Conservation (phyloP, 345 rosid species). For the Balakata baccata region DNA sequence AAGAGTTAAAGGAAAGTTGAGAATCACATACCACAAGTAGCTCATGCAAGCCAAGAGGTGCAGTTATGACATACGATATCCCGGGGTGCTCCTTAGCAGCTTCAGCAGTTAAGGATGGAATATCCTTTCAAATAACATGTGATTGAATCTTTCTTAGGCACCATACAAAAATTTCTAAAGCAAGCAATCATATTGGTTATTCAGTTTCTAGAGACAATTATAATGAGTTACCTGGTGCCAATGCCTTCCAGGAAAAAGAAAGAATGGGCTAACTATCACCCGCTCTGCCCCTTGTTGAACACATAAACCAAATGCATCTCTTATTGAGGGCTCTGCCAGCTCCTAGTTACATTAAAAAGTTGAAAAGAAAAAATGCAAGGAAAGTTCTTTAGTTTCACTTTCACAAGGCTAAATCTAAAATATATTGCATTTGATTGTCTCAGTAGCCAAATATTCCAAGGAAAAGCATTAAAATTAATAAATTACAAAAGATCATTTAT, state of each 20-base stretch:
- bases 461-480: background rate
- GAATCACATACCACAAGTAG: slow-evolving; percentile 66
- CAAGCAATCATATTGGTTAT: background rate
- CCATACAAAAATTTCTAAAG: background rate
- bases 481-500: background rate
- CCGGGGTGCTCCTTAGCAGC: slow-evolving; percentile 84
- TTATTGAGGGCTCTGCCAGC: slow-evolving; percentile 86
- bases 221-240: slow-evolving; percentile 71
- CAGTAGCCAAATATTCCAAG: background rate
- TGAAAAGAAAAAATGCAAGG: background rate
- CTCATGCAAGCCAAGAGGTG: slow-evolving; percentile 87
- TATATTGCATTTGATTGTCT: background rate
- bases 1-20: background rate
- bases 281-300: slow-evolving; percentile 72
- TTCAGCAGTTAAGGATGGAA: slow-evolving; percentile 80
- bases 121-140: slow-evolving; percentile 47
- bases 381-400: background rate
- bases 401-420: background rate
- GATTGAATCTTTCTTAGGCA: background rate
- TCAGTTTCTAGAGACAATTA: slow-evolving; percentile 12
- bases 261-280: slow-evolving; percentile 86
- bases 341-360: slow-evolving; percentile 47
- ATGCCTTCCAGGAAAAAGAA: slow-evolving; percentile 83
- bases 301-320: slow-evolving; percentile 70
- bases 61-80: slow-evolving; percentile 63